Conservation (phyloP, 352 stramenopile species). For the Globisporangium middletonii region DNA sequence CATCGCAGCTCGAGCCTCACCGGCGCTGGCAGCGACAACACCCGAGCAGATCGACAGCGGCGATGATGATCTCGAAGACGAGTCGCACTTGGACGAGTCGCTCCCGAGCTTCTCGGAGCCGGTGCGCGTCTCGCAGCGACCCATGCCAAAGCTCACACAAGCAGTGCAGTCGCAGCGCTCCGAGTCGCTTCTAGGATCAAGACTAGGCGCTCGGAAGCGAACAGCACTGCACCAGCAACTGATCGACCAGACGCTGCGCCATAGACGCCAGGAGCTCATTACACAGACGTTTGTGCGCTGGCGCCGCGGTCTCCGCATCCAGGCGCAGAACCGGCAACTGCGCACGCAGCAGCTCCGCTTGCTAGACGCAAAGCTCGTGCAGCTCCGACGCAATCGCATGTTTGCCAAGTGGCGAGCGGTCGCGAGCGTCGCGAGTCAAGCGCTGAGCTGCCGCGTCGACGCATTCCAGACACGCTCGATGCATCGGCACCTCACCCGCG, state of each 20-base stretch:
- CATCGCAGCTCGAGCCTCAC: neutral
- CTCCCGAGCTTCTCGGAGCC: slow-evolving; percentile 29
- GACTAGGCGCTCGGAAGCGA: slow-evolving; percentile 6
- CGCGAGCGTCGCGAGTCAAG: slow-evolving; percentile 20
- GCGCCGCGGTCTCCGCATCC: slow-evolving; percentile 46
- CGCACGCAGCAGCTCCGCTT: slow-evolving; percentile 25
- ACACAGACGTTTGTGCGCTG: slow-evolving; percentile 42
- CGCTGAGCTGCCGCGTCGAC: slow-evolving; percentile 34
- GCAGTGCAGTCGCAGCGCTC: neutral
- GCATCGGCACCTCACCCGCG: slow-evolving; percentile 11
- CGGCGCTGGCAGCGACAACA: neutral
- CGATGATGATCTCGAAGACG: slow-evolving; percentile 6
- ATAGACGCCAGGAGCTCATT: slow-evolving; percentile 33
- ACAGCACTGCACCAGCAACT: slow-evolving; percentile 50
- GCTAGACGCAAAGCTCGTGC: slow-evolving; percentile 13
- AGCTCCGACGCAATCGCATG: slow-evolving; percentile 23
- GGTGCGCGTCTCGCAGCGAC: slow-evolving; percentile 8
- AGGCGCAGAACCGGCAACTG: slow-evolving; percentile 29
- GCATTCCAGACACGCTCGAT: slow-evolving; percentile 33
- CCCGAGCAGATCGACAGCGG: neutral
- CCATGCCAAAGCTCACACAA: neutral
- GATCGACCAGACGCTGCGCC: slow-evolving; percentile 44
- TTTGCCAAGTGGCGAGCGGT: slow-evolving; percentile 34
- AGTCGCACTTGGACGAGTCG: slow-evolving; percentile 18
- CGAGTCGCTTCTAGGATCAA: neutral